Conservation (phyloP, 2,329 filamentous ascomycete species). For the Dactylellina cionopaga region DNA sequence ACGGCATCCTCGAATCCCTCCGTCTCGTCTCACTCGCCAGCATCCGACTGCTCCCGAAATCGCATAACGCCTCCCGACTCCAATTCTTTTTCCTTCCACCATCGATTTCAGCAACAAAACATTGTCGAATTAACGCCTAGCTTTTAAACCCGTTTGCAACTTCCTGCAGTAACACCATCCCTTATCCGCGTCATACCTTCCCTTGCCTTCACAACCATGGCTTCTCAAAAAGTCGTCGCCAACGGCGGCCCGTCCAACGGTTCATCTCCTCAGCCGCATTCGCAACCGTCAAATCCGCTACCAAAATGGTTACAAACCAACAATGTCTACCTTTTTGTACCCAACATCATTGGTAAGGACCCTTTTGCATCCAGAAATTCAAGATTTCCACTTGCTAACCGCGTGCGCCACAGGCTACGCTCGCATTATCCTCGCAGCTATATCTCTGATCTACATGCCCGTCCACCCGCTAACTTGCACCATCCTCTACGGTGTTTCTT, state of each 20-base stretch:
- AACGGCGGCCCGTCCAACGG: too few relatives aligned
- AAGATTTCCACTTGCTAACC: neutral
- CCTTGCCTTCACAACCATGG: conserved; percentile 32
- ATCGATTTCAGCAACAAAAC: too few relatives aligned
- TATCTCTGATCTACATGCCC: conserved; percentile 98
- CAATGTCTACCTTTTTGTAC: conserved; percentile 84
- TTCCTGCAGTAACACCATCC: neutral
- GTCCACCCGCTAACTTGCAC: conserved; percentile 96
- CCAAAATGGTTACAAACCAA: conserved; percentile 65
- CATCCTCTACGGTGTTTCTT: conserved; percentile 89
- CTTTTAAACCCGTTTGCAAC: neutral
- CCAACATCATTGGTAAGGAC: conserved; percentile 68
- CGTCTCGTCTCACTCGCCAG: conserved; percentile 2
- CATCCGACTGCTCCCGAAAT: conserved; percentile 49
- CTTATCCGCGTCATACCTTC: neutral
- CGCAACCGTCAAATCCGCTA: conserved; percentile 53
- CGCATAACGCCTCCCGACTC: too few relatives aligned
- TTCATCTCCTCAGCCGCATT: conserved; percentile 59
- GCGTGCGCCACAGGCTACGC: conserved; percentile 70
- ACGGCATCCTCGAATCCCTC: conserved; percentile 7
- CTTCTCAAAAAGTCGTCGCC: conserved; percentile 42
- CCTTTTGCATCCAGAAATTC: neutral
- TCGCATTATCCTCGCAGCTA: conserved; percentile 82
- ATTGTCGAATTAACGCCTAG: too few relatives aligned
- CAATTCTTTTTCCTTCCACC: neutral